A percentile compares a stretch with the other conserved stretches of the same genome.
Evolutionary conservation across 495 filamentous ascomycete species (phyloP).

Genomic region (Neurospora tetraspora): DNA sequence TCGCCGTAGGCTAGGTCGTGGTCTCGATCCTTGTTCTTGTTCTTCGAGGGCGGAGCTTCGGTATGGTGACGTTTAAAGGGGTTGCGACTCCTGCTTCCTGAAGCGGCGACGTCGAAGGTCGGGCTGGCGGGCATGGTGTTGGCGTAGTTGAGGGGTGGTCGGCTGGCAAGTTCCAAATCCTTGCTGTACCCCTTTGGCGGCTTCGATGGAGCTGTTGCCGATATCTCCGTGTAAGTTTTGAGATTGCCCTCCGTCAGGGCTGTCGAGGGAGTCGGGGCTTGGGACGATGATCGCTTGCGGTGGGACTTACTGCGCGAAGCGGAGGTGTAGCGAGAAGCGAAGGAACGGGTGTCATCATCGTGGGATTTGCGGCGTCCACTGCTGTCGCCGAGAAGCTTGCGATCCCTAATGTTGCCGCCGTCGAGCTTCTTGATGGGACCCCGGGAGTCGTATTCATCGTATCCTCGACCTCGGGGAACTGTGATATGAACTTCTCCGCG

Average conservation of each 20-base stretch:
- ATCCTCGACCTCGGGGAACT: slow-evolving; percentile 12
- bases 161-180: slow-evolving; percentile 26
- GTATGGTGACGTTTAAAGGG: not conserved
- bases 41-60: slow-evolving; percentile 14
- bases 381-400: slow-evolving; percentile 9
- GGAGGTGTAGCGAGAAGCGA: slow-evolving; percentile 27
- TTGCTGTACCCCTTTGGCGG: slow-evolving; percentile 28
- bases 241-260: slow-evolving; percentile 35
- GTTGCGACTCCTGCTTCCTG: not conserved
- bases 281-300: slow-evolving; percentile 15
- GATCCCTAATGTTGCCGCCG: not conserved
- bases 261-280: slow-evolving; percentile 8
- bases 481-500: not conserved
- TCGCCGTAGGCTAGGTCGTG: slow-evolving; percentile 83
- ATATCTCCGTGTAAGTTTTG: slow-evolving; percentile 33
- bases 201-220: slow-evolving; percentile 29
- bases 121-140: slow-evolving; percentile 16
- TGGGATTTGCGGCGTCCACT: slow-evolving; percentile 20
- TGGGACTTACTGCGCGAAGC: slow-evolving; percentile 21
- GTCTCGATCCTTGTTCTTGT: slow-evolving; percentile 54
- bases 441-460: slow-evolving; percentile 12
- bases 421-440: not conserved
- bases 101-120: not conserved
- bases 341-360: slow-evolving; percentile 27
- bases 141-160: slow-evolving; percentile 23